Evolutionary conservation across 805 yeast genomes (phyloP), one percentile per base, ranked within the genome.

Genomic region (Metschnikowia lachancei): DNA sequence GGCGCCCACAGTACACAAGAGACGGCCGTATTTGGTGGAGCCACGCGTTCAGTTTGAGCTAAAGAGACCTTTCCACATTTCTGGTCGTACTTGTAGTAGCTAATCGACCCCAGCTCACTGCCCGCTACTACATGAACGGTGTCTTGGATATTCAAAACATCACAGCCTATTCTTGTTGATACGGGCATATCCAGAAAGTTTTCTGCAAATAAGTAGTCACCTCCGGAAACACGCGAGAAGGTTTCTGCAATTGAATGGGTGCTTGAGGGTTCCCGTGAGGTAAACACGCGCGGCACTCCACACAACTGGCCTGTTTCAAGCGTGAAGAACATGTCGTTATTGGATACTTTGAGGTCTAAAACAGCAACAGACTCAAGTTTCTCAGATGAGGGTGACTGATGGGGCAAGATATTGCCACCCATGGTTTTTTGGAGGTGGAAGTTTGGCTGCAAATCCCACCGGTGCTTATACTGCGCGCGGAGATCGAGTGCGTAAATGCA

Each of bases 401-500:
- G 24, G 24, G 24, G 24, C 4, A 22, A 4, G 24, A 22, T 22
- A 22, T 4, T 22, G 8, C 24, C 24, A 4, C 24, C 8, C 24
- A 4, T 22, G 24, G 8, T 22, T 22, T 4, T 6, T 22, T 5
- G 28, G 13, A 12, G 12, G 13, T 35, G 39, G 7, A 16, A 11
- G 16, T 34, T n/a, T 34, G 45, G 46, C 47, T 37, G 52, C 45
- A 42, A 46, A 36, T 20, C 41, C 45, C 47, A 43, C 28, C 29
- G 29, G 24, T 34, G 29, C 19, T 39, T 37, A 10, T 39, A 29
- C 37, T 37, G 53, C 41, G 46, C 44, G 36, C 59, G 59, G 17
- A 55, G 43, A 30, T 55, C 59, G 20, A 52, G 46, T 13, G 47
- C 31, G 39, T 53, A 44, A 13, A 55, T 31, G 28, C 36, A 20